A percentile compares a stretch with the other conserved stretches of the same genome.
Evolutionary conservation across 345 rosid genomes (phyloP).

Genomic region (Eucalyptus melliodora): DNA sequence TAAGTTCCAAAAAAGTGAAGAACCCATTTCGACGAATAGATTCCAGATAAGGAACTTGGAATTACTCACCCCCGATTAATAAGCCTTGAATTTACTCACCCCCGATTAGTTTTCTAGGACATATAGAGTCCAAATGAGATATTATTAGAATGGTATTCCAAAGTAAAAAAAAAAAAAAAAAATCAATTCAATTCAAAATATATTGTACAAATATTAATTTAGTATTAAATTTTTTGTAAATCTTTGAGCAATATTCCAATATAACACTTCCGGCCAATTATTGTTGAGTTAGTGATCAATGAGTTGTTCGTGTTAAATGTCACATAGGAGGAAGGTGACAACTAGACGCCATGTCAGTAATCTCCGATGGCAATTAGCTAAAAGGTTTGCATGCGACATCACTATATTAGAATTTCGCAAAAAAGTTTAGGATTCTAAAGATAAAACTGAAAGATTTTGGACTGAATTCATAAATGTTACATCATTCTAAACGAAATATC

Average conservation of each 20-base stretch:
- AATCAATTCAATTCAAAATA: neutral
- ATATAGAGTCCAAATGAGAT: neutral
- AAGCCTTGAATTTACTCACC: neutral
- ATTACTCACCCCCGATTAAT: too few species aligned
- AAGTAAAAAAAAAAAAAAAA: neutral
- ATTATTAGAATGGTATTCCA: neutral
- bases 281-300: too few species aligned
- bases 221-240: accelerated
- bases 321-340: too few species aligned
- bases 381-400: neutral
- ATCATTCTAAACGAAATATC: neutral
- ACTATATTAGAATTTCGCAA: accelerated
- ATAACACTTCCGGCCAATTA: accelerated
- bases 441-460: accelerated
- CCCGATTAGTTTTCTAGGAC: neutral
- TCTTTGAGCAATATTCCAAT: neutral
- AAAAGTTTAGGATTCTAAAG: accelerated
- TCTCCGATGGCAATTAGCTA: accelerated
- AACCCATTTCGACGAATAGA: neutral
- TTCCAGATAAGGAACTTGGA: too few species aligned
- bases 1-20: too few species aligned
- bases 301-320: too few species aligned
- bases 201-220: neutral
- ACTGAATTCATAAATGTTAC: neutral
- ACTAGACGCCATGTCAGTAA: accelerated